A percentile compares a stretch with the other conserved stretches of the same genome.
phyloP scores from a whole-genome alignment of 1,284 basidiomycete species.

The Hortiboletus rubellus region DNA sequence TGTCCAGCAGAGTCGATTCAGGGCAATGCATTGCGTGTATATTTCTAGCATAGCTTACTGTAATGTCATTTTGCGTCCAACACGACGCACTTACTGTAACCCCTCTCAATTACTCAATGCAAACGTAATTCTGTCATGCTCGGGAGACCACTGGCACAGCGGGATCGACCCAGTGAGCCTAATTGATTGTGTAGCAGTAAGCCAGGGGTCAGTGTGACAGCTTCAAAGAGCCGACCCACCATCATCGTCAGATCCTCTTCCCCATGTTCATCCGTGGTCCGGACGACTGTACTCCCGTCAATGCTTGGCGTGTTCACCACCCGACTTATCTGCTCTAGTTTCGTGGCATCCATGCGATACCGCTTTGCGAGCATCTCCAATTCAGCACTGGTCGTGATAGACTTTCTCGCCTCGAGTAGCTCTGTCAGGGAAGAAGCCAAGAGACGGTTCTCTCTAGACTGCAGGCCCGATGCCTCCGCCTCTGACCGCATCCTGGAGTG shows the following conservation, averaged over 20 bases:
- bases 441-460: conserved; percentile 46
- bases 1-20: conserved; percentile 77
- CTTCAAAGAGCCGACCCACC: conserved; percentile 40
- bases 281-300: conserved; percentile 48
- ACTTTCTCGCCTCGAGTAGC: conserved; percentile 70
- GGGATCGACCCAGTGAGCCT: conserved; percentile 35
- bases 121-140: background rate
- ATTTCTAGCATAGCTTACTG: conserved; percentile 54
- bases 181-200: conserved; percentile 4
- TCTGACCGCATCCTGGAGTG: conserved; percentile 57
- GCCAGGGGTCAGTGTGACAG: background rate
- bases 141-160: background rate
- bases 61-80: background rate
- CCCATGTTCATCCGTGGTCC: conserved; percentile 55
- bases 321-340: conserved; percentile 55
- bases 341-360: conserved; percentile 59
- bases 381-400: conserved; percentile 31
- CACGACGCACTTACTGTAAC: conserved; percentile 4
- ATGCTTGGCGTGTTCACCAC: conserved; percentile 75
- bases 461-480: conserved; percentile 44
- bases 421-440: conserved; percentile 57
- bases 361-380: conserved; percentile 51
- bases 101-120: background rate
- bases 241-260: conserved; percentile 59
- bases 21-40: conserved; percentile 61